Evolutionary conservation across 441 rosid genomes (phyloP), one percentile per base, ranked within the genome.

Genomic region (Lepidium campestre): DNA sequence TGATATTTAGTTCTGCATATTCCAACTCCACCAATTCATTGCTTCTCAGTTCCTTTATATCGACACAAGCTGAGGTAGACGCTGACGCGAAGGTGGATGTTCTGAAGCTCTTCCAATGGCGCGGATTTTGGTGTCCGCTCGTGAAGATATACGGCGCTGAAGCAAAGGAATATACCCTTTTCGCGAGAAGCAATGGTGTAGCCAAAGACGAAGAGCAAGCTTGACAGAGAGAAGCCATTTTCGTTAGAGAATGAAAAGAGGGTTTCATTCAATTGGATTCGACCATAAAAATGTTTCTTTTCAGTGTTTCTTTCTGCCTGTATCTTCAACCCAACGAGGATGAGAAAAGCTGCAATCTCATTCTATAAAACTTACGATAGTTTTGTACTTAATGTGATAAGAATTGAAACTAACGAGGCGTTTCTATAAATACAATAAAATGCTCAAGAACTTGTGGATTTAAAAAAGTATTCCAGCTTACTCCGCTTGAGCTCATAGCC

Each of bases 1-100:
- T 74, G 72, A 90, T 93, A 54, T 88, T 88, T 69, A 93, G 94
- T 46, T 81, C 91, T 35, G 96, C 82, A 67, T 87, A 93, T 67
- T 90, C 97, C 74, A 85, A 72, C 9, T 90, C 84, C 11, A 93
- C 89, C 57, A 90, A 80, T 67, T 79, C 81, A 42, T 80, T 48
- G 78, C 97, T 90, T 58, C 82, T 64, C 44, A 81, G 18, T 54
- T 80, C 75, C 50, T 78, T 79, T 34, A 36, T 17, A 55, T 74
- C 65, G 9, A 59, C 36, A 67, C 44, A 52, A 41, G 35, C 17
- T 31, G 73, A 67, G 25, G 63, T 23, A 49, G 75, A 71, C 65
- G 42, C 55, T 19, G 41, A 71, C 17, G 45, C 59, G 2, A 69
- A 61, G 7, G 57, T 17, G 12, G 46, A 39, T 49, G 68, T 50